Evolutionary conservation across 139 green algal species (phyloP), one percentile per base, ranked within the genome.

Genomic region (Picochlorum sp.): DNA sequence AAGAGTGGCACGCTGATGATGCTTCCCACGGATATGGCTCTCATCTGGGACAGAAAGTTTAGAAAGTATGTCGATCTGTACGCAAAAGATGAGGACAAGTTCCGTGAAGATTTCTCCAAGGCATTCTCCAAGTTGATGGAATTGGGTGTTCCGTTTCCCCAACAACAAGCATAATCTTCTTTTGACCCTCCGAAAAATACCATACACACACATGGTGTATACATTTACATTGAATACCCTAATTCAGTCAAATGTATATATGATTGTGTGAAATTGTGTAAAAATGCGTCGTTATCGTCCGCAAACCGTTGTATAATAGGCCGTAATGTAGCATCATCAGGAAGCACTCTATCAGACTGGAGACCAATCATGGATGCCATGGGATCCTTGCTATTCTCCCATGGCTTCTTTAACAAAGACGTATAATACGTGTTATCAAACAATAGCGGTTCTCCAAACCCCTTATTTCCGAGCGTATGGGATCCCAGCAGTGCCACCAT

Each of bases 401-500:
- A 94, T 3, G 86, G 87, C 65, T 81, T 84, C 14, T 70, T 41
- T 63, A 92, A 73, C 66, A 95, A 77, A 4, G 71, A 69, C 44
- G 57, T 85, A 76, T 85, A 98, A 79, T 98, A 98, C 0, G 65
- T 69, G 61, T 95, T 96, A 79, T 96, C 88, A 84, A 98, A 98
- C 3, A 70, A 85, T 11, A 82, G 44, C 13, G 90, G 79, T 56
- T 93, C 86, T 3, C 92, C 92, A 71, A 90, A 98, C 18, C 91
- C 91, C 70, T 97, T 97, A 66, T 52, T 77, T 57, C 87, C 86
- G 30, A 61, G 70, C 20, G 89, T 94, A 73, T 94, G 87, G 2
- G 80, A 78, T 7, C 87, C 87, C 18, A 61, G 81, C 4, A 94
- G 61, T 2, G 68, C 89, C 10, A 97, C 72, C 57, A 95, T 70